phyloP scores from a whole-genome alignment of 305 asterid genomes.

The Fraxinus xanthoxyloides region DNA sequence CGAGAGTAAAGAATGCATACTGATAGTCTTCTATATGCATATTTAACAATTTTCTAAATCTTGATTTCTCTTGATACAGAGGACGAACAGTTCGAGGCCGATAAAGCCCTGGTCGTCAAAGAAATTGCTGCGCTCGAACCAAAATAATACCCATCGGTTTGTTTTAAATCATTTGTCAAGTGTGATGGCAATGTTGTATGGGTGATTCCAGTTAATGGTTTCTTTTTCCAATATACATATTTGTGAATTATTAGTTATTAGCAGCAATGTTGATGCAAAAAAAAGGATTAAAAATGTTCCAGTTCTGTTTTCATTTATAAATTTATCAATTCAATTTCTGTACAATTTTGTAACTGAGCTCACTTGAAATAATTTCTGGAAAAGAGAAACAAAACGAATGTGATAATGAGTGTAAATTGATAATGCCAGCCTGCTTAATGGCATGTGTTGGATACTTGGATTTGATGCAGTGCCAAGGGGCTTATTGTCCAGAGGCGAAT shows the following conservation, averaged over 20 bases:
- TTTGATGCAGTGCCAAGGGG: not conserved
- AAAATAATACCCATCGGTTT: slow-evolving; percentile 36
- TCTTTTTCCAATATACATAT: slow-evolving; percentile 5
- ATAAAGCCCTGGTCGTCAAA: slow-evolving; percentile 90
- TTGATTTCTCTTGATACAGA: slow-evolving; percentile 47
- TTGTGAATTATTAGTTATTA: slow-evolving; percentile 14
- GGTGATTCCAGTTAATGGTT: slow-evolving; percentile 21
- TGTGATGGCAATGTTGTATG: slow-evolving; percentile 28
- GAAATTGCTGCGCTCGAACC: slow-evolving; percentile 96
- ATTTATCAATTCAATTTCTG: slow-evolving; percentile 9
- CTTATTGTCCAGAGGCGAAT: not conserved
- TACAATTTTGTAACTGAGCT: slow-evolving; percentile 22
- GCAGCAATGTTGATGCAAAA: slow-evolving; percentile 15
- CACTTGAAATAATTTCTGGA: slow-evolving; percentile 17
- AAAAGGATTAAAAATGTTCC: not conserved
- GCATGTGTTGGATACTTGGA: not conserved
- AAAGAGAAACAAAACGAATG: not conserved
- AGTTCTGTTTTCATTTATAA: slow-evolving; percentile 13
- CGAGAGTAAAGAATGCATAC: not conserved
- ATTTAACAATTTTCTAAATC: not conserved
- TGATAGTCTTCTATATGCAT: not conserved
- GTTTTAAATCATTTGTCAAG: slow-evolving; percentile 16
- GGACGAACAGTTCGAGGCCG: slow-evolving; percentile 95
- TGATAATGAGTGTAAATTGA: not conserved
- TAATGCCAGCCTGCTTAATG: not conserved